Percentiles rank a stretch among this genome's conserved stretches.
Evolutionary conservation across 495 filamentous ascomycete species (phyloP).

Genomic region (Neurospora tetraspora): DNA sequence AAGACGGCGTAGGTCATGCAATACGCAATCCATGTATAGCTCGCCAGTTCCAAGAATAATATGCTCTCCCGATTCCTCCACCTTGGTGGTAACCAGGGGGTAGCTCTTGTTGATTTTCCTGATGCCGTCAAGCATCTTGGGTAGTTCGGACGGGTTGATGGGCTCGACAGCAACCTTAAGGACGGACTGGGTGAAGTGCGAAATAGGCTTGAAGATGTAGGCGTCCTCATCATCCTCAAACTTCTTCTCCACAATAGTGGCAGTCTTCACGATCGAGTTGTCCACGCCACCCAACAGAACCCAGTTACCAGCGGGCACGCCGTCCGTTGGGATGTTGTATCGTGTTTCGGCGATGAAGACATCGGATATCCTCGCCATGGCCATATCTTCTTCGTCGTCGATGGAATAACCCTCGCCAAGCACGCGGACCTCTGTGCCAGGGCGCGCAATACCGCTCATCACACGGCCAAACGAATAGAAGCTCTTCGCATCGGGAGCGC

Average conservation of each 20-base stretch:
- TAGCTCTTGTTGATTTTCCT: conserved; percentile 97
- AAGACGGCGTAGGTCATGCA: conserved; percentile 83
- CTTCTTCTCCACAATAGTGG: conserved; percentile 79
- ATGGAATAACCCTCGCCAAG: conserved; percentile 92
- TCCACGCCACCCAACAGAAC: conserved; percentile 85
- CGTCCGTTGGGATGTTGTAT: conserved; percentile 84
- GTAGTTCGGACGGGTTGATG: conserved; percentile 96
- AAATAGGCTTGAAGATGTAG: conserved; percentile 85
- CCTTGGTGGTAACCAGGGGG: conserved; percentile 88
- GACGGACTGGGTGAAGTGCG: conserved; percentile 94
- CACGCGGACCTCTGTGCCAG: conserved; percentile 76
- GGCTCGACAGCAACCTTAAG: conserved; percentile 97
- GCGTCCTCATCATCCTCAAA: conserved; percentile 81
- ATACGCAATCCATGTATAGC: conserved; percentile 97
- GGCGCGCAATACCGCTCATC: conserved; percentile 82
- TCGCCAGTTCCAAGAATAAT: conserved; percentile 91
- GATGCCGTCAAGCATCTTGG: conserved; percentile 96
- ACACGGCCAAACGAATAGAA: conserved; percentile 89
- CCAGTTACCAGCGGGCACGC: conserved; percentile 93
- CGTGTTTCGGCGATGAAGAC: conserved; percentile 90
- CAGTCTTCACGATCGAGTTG: conserved; percentile 96
- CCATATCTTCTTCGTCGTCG: conserved; percentile 98
- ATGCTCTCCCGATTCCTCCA: conserved; percentile 98
- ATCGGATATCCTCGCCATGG: conserved; percentile 72
- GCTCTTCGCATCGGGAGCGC: conserved; percentile 70